phyloP scores from a whole-genome alignment of 805 yeast genomes.

The Cyberlindnera maritima region DNA sequence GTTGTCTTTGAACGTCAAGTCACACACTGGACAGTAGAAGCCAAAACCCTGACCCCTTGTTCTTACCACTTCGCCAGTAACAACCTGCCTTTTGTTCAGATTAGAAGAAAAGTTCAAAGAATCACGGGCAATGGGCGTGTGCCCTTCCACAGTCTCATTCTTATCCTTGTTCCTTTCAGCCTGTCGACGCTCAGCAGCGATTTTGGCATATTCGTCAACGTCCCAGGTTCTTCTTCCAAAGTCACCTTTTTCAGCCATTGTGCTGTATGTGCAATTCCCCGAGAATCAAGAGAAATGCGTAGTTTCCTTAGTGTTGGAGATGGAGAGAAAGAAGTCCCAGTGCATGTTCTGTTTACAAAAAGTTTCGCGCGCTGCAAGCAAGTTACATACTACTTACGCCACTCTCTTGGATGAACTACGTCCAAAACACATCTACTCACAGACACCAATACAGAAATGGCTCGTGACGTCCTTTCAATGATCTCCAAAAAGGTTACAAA shows the following conservation, averaged over 20 bases:
- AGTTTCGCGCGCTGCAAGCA: not conserved
- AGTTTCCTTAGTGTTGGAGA: not conserved
- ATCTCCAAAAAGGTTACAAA: conserved; percentile 12
- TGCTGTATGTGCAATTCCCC: no score
- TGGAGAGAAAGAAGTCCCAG: no score
- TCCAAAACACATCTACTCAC: no score
- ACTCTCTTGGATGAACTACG: no score
- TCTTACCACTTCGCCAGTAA: conserved; percentile 29
- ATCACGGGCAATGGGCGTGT: conserved; percentile 16
- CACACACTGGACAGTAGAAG: conserved; percentile 79
- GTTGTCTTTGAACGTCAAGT: conserved; percentile 78
- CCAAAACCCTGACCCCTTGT: conserved; percentile 67
- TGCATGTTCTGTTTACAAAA: not conserved
- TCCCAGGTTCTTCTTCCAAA: conserved; percentile 76
- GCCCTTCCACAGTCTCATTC: conserved; percentile 12
- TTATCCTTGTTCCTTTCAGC: conserved; percentile 17
- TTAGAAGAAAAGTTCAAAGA: conserved; percentile 26
- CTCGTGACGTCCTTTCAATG: conserved; percentile 15
- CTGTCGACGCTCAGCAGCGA: conserved; percentile 35
- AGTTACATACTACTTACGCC: no score
- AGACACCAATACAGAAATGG: conserved; percentile 12
- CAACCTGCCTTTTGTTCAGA: conserved; percentile 34
- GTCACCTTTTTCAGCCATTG: conserved; percentile 11
- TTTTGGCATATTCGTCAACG: conserved; percentile 56
- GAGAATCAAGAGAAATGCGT: no score